Percentiles rank a stretch among this genome's conserved stretches.
Evolutionary conservation across 345 rosid species (phyloP).

Genomic region (Salix brachista): DNA sequence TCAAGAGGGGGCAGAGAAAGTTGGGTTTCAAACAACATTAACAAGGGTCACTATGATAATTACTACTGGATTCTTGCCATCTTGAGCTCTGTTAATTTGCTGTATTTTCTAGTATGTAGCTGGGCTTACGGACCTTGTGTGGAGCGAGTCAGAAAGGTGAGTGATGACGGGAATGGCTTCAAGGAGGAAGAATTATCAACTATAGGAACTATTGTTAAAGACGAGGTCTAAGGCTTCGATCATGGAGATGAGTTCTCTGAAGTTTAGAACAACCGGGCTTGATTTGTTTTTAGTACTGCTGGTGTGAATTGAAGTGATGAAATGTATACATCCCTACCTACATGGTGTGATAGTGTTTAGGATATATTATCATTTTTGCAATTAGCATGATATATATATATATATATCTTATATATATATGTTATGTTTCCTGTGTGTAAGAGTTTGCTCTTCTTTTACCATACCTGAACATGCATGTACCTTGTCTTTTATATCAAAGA

Average conservation of each 20-base stretch:
- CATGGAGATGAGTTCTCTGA: background rate
- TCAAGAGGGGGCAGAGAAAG: slow-evolving; percentile 27
- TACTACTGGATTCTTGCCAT: slow-evolving; percentile 44
- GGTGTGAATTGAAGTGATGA: background rate
- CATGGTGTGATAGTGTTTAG: slow-evolving; percentile 13
- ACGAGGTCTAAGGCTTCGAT: slow-evolving; percentile 19
- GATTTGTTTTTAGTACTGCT: background rate
- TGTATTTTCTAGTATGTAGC: slow-evolving; percentile 60
- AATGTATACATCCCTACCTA: background rate
- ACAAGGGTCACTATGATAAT: slow-evolving; percentile 52
- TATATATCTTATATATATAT: background rate
- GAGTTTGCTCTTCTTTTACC: background rate
- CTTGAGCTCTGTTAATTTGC: slow-evolving; percentile 42
- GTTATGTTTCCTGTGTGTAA: too few species aligned
- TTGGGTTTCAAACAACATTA: slow-evolving; percentile 47
- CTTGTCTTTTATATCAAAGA: background rate
- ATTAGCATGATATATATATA: background rate
- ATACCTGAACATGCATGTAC: background rate
- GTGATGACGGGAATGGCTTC: slow-evolving; percentile 32
- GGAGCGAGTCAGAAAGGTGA: slow-evolving; percentile 30
- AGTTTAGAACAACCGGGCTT: background rate
- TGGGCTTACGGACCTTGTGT: slow-evolving; percentile 69
- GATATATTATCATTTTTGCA: slow-evolving; percentile 3
- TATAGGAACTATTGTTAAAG: background rate
- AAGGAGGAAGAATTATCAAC: slow-evolving; percentile 10